Percentiles rank a stretch among this genome's conserved stretches.
Conservation (phyloP, 768 basidiomycete genomes). For the Rickenella mellea region DNA sequence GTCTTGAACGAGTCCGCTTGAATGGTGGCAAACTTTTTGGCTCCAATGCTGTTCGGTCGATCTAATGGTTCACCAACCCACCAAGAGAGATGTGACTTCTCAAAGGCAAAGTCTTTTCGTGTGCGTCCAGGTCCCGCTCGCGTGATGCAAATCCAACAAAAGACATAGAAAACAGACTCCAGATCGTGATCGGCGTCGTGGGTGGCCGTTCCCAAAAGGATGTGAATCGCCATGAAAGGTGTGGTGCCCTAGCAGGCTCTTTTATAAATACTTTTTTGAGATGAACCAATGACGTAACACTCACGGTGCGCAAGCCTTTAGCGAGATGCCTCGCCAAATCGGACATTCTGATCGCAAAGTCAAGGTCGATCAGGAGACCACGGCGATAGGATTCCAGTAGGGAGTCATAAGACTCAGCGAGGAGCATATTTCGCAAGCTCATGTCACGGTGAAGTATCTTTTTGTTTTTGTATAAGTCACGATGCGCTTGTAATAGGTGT, state of each 20-base stretch:
- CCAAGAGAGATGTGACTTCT: too few relatives aligned
- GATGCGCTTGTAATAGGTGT: too few relatives aligned
- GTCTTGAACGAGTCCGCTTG: too few relatives aligned
- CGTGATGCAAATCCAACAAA: neutral
- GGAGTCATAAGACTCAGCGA: too few relatives aligned
- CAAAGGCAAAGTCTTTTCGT: too few relatives aligned
- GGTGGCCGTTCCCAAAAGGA: neutral
- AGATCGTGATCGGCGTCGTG: neutral
- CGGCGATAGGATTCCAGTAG: too few relatives aligned
- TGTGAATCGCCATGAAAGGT: neutral
- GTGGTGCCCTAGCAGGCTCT: neutral
- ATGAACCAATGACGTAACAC: neutral
- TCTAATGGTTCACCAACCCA: too few relatives aligned
- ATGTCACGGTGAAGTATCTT: neutral
- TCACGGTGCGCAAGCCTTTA: neutral
- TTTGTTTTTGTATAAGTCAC: too few relatives aligned
- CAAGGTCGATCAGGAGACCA: neutral
- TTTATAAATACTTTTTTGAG: neutral
- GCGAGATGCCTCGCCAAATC: neutral
- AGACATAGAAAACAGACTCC: neutral
- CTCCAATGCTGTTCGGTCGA: too few relatives aligned
- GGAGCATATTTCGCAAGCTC: too few relatives aligned
- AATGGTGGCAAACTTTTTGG: too few relatives aligned
- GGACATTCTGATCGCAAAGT: neutral
- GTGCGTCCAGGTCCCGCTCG: neutral